Base-by-base conservation (phyloP, 805 yeast species). In the Sugiyamaella boreocaroliniensis region DNA sequence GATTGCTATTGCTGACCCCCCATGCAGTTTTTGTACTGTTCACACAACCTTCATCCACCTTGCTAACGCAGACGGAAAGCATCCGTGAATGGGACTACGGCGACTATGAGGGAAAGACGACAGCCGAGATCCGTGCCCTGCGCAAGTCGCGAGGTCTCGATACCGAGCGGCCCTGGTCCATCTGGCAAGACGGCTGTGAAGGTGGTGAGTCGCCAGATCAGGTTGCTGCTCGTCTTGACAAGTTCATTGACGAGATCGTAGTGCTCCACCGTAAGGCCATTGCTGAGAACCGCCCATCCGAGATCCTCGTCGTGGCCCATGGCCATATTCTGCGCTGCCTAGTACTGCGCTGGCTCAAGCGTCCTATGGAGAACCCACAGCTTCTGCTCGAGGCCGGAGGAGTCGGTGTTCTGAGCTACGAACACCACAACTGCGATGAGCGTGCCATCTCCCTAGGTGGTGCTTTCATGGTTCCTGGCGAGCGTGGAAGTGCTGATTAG, bases 21-120 rank as follows among this genome's bases (percentile, higher is more conserved):
- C 26, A 6, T 22, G 26, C 26, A 22, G 26, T 22, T 22, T 6
- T 22, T 22, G 26, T 22, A n/a, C n/a, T n/a, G n/a, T n/a, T n/a
- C 32, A 29, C 32, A 29, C 32, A 29, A 7, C 10, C 32, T 8
- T 45, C 16, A 45, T 8, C 5, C 29, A n/a, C n/a, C n/a, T n/a
- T n/a, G n/a, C 40, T 26, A 71, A 76, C 8, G 62, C 76, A 44
- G 69, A 72, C 53, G 57, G 81, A 86, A 47, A 89, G 88, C 62
- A 69, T 89, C 48, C 78, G 93, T 61, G 98, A 92, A 70, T 92
- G 97, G 97, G 95, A 88, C 59, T 92, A 92, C 63, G 98, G 98
- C 60, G 93, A 87, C 64, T 92, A 92, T 68, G 98, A 92, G 73
- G 98, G 98, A 4, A 68, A 82, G 59, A 65, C 76, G 53, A 85